Evolutionary conservation across 2,329 filamentous ascomycete genomes (phyloP).

Genomic region (Colletotrichum ledebouriae): DNA sequence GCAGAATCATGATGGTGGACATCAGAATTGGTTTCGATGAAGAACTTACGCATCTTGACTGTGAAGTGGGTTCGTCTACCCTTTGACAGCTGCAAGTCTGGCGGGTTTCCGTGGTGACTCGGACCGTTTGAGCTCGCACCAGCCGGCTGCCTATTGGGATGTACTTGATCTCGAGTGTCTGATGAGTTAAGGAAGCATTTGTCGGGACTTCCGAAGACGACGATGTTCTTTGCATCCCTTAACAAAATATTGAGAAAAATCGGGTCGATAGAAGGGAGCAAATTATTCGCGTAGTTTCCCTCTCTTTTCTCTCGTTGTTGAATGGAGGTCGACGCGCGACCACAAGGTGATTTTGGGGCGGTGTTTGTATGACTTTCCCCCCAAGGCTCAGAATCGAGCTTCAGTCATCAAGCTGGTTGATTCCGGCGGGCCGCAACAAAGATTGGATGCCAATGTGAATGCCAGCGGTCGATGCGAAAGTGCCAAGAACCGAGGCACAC

Average conservation of each 20-base stretch:
- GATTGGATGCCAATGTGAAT: conserved; percentile 36
- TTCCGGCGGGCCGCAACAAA: background rate
- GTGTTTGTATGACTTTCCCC: conserved; percentile 1
- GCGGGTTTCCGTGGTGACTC: conserved; percentile 9
- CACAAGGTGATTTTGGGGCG: background rate
- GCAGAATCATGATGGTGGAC: background rate
- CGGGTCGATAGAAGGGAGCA: background rate
- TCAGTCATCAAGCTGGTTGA: conserved; percentile 14
- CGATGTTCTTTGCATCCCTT: conserved; percentile 7
- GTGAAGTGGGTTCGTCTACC: background rate
- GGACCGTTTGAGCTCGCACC: conserved; percentile 3
- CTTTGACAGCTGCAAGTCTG: conserved; percentile 1
- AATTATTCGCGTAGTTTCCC: background rate
- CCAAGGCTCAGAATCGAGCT: no score
- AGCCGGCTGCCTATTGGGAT: background rate
- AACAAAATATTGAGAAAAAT: background rate
- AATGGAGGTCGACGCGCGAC: background rate
- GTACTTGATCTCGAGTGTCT: background rate
- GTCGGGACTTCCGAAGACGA: background rate
- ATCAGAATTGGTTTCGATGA: background rate
- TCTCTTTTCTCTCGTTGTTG: background rate
- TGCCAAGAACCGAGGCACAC: conserved; percentile 37
- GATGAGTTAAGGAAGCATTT: background rate
- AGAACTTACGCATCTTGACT: conserved; percentile 21
- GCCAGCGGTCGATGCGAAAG: conserved; percentile 22